Percentiles rank a stretch among this genome's conserved stretches.
Evolutionary conservation across 345 rosid species (phyloP).

Genomic region (Rhizophora mangle): DNA sequence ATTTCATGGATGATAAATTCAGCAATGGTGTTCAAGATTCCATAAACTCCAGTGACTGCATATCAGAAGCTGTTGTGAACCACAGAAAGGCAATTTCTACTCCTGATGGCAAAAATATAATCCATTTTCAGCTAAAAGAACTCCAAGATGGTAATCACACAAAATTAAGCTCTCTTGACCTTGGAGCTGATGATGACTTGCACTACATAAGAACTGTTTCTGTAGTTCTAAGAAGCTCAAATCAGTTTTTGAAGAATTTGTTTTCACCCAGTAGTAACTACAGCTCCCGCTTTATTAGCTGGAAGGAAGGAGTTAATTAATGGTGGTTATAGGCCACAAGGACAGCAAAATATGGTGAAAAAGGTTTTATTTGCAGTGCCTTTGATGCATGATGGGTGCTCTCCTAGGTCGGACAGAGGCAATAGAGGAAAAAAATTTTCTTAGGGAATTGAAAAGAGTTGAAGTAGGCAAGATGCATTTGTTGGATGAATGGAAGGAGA

Average conservation of each 20-base stretch:
- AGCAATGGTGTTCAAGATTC: slow-evolving; percentile 31
- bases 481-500: slow-evolving; percentile 37
- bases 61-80: slow-evolving; percentile 28
- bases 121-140: slow-evolving; percentile 27
- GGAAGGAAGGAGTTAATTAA: slow-evolving; percentile 53
- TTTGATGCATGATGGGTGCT: slow-evolving; percentile 40
- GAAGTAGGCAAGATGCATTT: slow-evolving; percentile 19
- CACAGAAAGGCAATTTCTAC: slow-evolving; percentile 23
- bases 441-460: slow-evolving; percentile 6
- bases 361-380: slow-evolving; percentile 64
- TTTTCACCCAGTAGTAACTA: slow-evolving; percentile 26
- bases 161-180: slow-evolving; percentile 45
- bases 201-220: slow-evolving; percentile 54
- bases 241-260: slow-evolving; percentile 18
- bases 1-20: slow-evolving; percentile 41
- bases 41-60: slow-evolving; percentile 34
- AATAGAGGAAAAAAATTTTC: slow-evolving; percentile 19
- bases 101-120: slow-evolving; percentile 16
- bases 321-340: slow-evolving; percentile 21
- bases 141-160: slow-evolving; percentile 42
- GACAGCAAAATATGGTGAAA: slow-evolving; percentile 51
- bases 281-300: slow-evolving; percentile 55
- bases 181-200: slow-evolving; percentile 43
- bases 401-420: slow-evolving; percentile 15
- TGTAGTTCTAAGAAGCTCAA: slow-evolving; percentile 42